phyloP scores from a whole-genome alignment of 2,329 filamentous ascomycete genomes.

The Fusarium sp. region DNA sequence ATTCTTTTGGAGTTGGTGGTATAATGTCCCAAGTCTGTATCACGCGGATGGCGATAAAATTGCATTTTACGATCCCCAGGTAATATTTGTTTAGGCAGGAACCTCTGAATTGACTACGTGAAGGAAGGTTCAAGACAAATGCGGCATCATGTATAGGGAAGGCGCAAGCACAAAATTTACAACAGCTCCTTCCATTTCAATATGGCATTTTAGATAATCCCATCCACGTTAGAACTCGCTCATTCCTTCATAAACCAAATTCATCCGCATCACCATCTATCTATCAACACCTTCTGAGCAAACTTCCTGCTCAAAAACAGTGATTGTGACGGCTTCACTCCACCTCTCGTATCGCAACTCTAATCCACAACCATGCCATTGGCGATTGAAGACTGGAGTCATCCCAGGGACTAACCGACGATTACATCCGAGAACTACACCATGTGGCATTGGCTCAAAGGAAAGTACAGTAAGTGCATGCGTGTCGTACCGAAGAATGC shows the following conservation, averaged over 20 bases:
- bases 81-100: not conserved
- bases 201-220: not conserved
- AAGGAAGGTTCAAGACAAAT: constrained; percentile 3
- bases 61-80: not conserved
- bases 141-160: constrained; percentile 18
- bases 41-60: constrained; percentile 17
- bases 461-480: not conserved
- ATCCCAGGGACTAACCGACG: constrained; percentile 2
- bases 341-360: not conserved
- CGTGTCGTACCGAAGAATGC: constrained; percentile 24
- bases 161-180: not conserved
- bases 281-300: constrained; percentile 9
- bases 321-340: constrained; percentile 20
- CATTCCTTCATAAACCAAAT: not conserved
- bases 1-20: constrained; percentile 11
- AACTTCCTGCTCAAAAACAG: constrained; percentile 4
- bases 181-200: not conserved
- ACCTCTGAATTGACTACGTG: not conserved
- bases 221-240: not conserved
- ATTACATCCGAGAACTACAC: constrained; percentile 1
- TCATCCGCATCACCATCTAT: not conserved
- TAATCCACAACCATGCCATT: constrained; percentile 11
- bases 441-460: not conserved
- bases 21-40: constrained; percentile 13
- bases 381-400: not conserved